Base-by-base conservation (phyloP, 768 basidiomycete species). In the Suillus alpinus region DNA sequence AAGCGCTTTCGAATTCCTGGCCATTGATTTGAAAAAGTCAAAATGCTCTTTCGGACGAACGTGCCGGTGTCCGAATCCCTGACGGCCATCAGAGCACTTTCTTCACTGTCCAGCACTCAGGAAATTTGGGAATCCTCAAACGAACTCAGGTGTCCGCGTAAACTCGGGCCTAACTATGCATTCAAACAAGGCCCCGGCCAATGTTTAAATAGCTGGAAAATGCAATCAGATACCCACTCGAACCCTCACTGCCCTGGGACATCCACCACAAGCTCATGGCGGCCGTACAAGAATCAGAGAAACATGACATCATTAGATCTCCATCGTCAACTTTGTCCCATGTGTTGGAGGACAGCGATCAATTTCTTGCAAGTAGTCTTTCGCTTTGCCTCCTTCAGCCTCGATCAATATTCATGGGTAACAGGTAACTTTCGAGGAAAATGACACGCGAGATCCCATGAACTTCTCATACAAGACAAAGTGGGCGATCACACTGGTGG, bases 391-490 rank as follows among this genome's bases (percentile, higher is more conserved):
- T 13, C 18, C n/a, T 26, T 20, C 18, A n/a, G n/a, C 12, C 58
- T 20, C 26, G 26, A 40, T 52, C 39, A 32, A 57, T 26, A 36
- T 29, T 49, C 26, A 29, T 9, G 26, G 16, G 9, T n/a, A 34
- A 52, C 59, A 77, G 75, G 69, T 77, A n/a, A 72, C 76, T 20
- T 78, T 74, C 43, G 68, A 71, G n/a, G 60, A 66, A 23, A 67
- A 68, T 13, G 77, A 79, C 62, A n/a, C 37, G n/a, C 67, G 75
- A 36, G 75, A 79, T 62, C 77, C 77, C 26, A 50, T 68, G 47
- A 73, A 72, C 57, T 77, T 74, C 58, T 66, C 71, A n/a, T 66
- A 61, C 12, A 57, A 62, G 6, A 70, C 64, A 58, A 81, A 80
- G 70, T 80, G 80, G 72, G 50, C 62, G 14, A 65, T 71, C 32